Base-by-base conservation (phyloP, 345 rosid species). In the Hibiscus tridactylites region DNA sequence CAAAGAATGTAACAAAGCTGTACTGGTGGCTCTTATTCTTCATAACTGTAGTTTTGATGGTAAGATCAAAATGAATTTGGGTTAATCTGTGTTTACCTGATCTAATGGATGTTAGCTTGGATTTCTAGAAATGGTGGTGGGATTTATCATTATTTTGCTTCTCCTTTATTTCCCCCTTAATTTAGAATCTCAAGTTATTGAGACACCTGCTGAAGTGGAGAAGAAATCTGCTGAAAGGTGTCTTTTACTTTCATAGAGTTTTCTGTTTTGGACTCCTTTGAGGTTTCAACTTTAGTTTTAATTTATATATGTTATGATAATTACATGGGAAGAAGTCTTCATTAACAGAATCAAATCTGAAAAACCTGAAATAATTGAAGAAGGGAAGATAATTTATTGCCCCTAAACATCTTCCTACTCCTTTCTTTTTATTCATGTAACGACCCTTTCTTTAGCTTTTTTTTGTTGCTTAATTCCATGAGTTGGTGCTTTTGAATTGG, bases 381-480 rank as follows among this genome's bases (percentile, higher is more conserved):
- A 80, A 83, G 81, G 75, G 59, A 62, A 76, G 74, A 57, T 79
- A 82, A 63, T 76, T 88, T 0, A 87, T 80, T 74, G 82, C 71
- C 71, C 84, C 88, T 6, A 91, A 91, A 60, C 90, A 94, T 65
- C 96, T 97, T 73, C 84, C 88, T 28, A 87, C 94, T 0, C 94
- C 95, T 11, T 93, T 91, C 86, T 88, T 93, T 35, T 42, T 93
- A 68, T 93, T 93, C 87, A 80, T 93, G 92, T 91, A 85, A 68
- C 54, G 3, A 12, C 35, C 4, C 3, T 9, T 35, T 4, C 0
- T 1, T 50, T 50, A 5, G 19, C 13, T 9, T 46, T 46, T 46
- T 46, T 46, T 46, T 10, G n/a, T n/a, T 2, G 19, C 5, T 3
- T 46, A 6, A 3, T 35, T 15, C n/a, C 19, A 24, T 73, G n/a